Conservation (phyloP, 176 grass and related monocot genomes). For the Canna indica region DNA sequence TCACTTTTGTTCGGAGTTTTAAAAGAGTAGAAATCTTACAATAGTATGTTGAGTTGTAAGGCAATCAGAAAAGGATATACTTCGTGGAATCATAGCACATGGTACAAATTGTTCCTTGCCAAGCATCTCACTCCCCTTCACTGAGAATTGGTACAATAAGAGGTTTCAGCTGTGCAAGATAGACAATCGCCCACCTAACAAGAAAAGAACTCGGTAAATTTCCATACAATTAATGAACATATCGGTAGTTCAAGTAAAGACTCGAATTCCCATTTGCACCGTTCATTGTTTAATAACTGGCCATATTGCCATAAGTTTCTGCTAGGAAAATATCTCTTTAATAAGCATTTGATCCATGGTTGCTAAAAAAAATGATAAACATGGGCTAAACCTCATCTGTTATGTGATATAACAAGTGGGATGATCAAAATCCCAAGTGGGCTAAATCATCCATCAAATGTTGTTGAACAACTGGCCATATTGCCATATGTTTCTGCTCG, state of each 20-base stretch:
- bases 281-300: background rate
- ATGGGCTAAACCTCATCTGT: background rate
- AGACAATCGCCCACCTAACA: slow-evolving; percentile 88
- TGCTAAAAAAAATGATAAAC: background rate
- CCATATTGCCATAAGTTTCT: background rate
- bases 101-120: background rate
- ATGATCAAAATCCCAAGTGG: background rate
- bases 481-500: background rate
- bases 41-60: background rate
- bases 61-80: background rate
- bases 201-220: slow-evolving; percentile 6
- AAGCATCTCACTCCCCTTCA: slow-evolving; percentile 50
- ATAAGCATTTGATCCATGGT: background rate
- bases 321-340: background rate
- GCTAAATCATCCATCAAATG: too few species aligned
- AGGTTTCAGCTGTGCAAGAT: slow-evolving; percentile 90
- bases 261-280: background rate
- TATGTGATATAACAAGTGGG: background rate
- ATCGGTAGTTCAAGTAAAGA: background rate
- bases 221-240: background rate
- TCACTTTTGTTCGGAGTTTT: background rate
- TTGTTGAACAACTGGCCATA: background rate
- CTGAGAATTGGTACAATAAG: slow-evolving; percentile 87
- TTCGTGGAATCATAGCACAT: background rate
- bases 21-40: background rate